Base-by-base conservation (phyloP, 768 basidiomycete species). In the Crassisporium funariophilum region DNA sequence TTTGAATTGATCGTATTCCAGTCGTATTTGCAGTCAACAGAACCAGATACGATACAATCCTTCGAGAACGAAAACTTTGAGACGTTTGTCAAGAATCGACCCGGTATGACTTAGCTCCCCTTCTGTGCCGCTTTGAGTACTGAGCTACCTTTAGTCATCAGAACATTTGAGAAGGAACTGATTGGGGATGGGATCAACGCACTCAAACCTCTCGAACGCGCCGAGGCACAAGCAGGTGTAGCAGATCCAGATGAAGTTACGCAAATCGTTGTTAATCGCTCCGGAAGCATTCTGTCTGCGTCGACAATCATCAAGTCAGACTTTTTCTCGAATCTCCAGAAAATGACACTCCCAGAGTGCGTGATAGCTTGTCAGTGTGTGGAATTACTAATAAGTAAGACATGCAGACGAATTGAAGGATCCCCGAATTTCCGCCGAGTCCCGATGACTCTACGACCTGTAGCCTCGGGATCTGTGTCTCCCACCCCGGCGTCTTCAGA, bases 301-400 rank as follows among this genome's bases (percentile, higher is more conserved):
- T 90, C 84, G 4, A 92, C 94, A 1, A 97, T 98, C 56, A 73
- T 98, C 60, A 99, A 99, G 72, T 91, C 88, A 58, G 92, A 95
- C 62, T 92, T 93, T 75, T 95, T 95, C 76, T 83, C 83, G 5
- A 91, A 91, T 60, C 62, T 98, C 23, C 97, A 98, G 69, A 98
- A 98, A 72, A 92, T 97, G 84, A 90, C 91, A 3, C 73, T 99
- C 2, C 90, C 94, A 0, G 97, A 98, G 88, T 95, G 50, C 29
- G 60, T 59, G n/a, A 3, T 23, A 3, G 13, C 4, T 1, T 37
- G 31, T 5, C 13, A 25, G 3, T 24, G 12, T 21, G 4, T 35
- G 36, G 2, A 4, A 36, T 24, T 17, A 16, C 41, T 5, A 35
- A 21, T 10, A 35, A 10, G 7, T 29, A 20, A 15, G 4, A 2